A percentile compares a stretch with the other conserved stretches of the same genome.
Evolutionary conservation across 306 rosid genomes (phyloP).

Genomic region (Acacia confusa): DNA sequence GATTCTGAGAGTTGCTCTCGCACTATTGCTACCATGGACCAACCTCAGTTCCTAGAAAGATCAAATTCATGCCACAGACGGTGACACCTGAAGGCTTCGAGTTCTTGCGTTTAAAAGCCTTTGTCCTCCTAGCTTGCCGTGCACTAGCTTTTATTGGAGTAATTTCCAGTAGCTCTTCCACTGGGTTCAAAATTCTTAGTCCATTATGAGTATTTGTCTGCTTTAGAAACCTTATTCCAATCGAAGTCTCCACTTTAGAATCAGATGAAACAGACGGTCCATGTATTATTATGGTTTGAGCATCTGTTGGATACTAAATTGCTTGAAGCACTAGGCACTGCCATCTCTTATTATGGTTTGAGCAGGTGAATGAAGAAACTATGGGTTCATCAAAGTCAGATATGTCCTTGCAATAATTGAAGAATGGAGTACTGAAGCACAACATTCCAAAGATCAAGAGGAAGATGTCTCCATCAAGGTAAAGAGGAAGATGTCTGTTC

Average conservation of each 20-base stretch:
- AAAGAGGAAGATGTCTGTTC: too few relatives aligned
- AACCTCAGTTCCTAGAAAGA: slow-evolving; percentile 65
- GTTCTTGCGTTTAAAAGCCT: slow-evolving; percentile 38
- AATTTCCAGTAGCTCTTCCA: slow-evolving; percentile 47
- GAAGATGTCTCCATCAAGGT: too few relatives aligned
- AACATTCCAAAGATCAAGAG: too few relatives aligned
- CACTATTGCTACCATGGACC: slow-evolving; percentile 79
- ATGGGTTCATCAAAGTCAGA: too few relatives aligned
- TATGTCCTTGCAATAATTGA: too few relatives aligned
- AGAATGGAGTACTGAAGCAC: too few relatives aligned
- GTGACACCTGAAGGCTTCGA: slow-evolving; percentile 26
- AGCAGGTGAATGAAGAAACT: slow-evolving; percentile 16
- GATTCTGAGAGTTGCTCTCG: slow-evolving; percentile 50
- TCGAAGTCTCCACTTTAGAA: slow-evolving; percentile 30
- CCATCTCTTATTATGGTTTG: slow-evolving; percentile 62
- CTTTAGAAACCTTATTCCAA: slow-evolving; percentile 35
- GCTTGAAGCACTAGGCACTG: slow-evolving; percentile 53
- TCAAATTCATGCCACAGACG: slow-evolving; percentile 54
- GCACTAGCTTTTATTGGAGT: slow-evolving; percentile 25
- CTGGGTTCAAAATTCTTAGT: slow-evolving; percentile 49
- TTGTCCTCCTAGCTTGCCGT: slow-evolving; percentile 25
- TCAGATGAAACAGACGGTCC: slow-evolving; percentile 34
- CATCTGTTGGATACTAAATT: slow-evolving; percentile 43
- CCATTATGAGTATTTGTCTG: slow-evolving; percentile 46
- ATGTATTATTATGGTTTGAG: too few relatives aligned